Evolutionary conservation across 1,139 yeast species (phyloP).

Genomic region (Oligophagozyma castellii): DNA sequence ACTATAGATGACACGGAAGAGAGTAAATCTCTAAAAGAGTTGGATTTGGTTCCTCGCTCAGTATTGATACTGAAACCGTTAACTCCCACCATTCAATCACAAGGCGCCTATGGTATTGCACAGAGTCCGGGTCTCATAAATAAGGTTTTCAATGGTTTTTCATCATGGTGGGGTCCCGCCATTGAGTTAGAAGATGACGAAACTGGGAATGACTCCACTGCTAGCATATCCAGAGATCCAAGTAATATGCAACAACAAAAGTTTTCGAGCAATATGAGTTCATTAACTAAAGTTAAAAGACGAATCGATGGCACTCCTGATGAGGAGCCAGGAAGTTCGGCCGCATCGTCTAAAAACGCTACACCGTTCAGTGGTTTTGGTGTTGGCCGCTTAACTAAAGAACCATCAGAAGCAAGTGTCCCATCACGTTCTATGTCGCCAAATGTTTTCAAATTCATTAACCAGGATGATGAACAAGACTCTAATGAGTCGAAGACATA

Average conservation of each 20-base stretch:
- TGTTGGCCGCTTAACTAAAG: slow-evolving; percentile 6
- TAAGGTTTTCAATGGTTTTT: slow-evolving; percentile 21
- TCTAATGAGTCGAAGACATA: slow-evolving; percentile 29
- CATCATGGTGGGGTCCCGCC: slow-evolving; percentile 20
- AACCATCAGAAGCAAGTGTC: slow-evolving; percentile 9
- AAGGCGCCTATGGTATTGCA: slow-evolving; percentile 7
- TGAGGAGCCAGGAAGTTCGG: slow-evolving; percentile 7
- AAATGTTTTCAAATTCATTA: slow-evolving; percentile 16
- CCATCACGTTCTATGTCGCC: slow-evolving; percentile 21
- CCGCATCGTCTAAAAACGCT: slow-evolving; percentile 16
- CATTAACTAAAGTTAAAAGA: too few species aligned
- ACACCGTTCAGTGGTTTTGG: slow-evolving; percentile 11
- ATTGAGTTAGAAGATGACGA: background rate
- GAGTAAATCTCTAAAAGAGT: slow-evolving; percentile 30
- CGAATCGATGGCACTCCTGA: too few species aligned
- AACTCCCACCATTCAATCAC: background rate
- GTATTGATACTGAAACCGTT: slow-evolving; percentile 31
- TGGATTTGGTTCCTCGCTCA: slow-evolving; percentile 51
- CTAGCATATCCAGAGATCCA: background rate
- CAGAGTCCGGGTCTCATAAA: slow-evolving; percentile 23
- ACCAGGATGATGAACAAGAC: slow-evolving; percentile 12
- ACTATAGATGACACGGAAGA: slow-evolving; percentile 42
- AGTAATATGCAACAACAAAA: too few species aligned
- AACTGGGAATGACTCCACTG: background rate
- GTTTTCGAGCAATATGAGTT: too few species aligned